Conservation (phyloP, 768 basidiomycete species). For the Mycena albidolilacea region DNA sequence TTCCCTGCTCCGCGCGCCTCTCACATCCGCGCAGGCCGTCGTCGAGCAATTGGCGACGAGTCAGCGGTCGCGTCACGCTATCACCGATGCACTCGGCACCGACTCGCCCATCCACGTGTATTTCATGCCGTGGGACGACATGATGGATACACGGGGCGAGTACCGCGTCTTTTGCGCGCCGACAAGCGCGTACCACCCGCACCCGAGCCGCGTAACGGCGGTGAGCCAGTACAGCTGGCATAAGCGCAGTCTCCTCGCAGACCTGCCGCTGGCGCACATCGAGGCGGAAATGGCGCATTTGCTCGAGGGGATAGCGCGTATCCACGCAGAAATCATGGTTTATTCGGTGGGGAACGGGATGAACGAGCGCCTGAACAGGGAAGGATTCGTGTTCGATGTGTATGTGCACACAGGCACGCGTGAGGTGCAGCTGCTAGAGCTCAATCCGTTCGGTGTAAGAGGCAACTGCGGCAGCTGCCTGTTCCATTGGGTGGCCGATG, state of each 20-base stretch:
- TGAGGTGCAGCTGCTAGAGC: slow-evolving; percentile 28
- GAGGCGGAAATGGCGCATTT: slow-evolving; percentile 15
- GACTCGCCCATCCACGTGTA: slow-evolving; percentile 4
- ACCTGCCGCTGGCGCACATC: slow-evolving; percentile 11
- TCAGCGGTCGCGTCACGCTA: slow-evolving; percentile 7
- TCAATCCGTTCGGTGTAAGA: slow-evolving; percentile 27
- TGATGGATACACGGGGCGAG: slow-evolving; percentile 22
- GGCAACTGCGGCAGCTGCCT: slow-evolving; percentile 27
- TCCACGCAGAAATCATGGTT: slow-evolving; percentile 21
- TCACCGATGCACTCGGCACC: background rate
- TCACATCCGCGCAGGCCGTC: slow-evolving; percentile 11
- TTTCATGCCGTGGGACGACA: slow-evolving; percentile 7
- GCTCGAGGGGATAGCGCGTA: slow-evolving; percentile 22
- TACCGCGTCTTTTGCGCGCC: slow-evolving; percentile 30
- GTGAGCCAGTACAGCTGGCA: slow-evolving; percentile 34
- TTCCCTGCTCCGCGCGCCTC: slow-evolving; percentile 18
- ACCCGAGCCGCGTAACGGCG: slow-evolving; percentile 20
- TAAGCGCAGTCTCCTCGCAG: slow-evolving; percentile 26
- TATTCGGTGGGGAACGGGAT: slow-evolving; percentile 20
- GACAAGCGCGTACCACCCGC: slow-evolving; percentile 25
- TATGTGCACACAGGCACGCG: slow-evolving; percentile 16
- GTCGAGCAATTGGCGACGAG: slow-evolving; percentile 26
- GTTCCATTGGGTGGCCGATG: slow-evolving; percentile 31
- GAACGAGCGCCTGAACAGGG: slow-evolving; percentile 9
- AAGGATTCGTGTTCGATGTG: slow-evolving; percentile 31